phyloP scores from a whole-genome alignment of 2,329 filamentous ascomycete species.

The Penicillium sclerotiorum region DNA sequence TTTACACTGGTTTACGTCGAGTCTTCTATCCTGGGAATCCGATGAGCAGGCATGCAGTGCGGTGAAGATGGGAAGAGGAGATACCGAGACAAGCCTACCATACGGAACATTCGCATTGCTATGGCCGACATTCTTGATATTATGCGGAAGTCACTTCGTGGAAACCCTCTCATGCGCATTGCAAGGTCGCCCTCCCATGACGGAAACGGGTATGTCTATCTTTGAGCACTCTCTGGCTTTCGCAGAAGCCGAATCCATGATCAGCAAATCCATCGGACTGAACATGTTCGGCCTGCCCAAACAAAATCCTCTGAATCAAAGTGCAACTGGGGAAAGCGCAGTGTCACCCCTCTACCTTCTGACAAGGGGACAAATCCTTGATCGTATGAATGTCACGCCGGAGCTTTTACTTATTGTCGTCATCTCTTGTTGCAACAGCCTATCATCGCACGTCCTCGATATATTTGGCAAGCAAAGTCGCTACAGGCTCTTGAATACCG shows the following conservation, averaged over 20 bases:
- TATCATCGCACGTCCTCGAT: slow-evolving; percentile 81
- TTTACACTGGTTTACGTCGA: slow-evolving; percentile 72
- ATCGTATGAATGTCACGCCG: slow-evolving; percentile 81
- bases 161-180: slow-evolving; percentile 87
- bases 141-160: slow-evolving; percentile 77
- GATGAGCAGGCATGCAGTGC: slow-evolving; percentile 75
- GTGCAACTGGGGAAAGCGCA: slow-evolving; percentile 40
- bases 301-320: slow-evolving; percentile 45
- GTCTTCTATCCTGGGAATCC: slow-evolving; percentile 70
- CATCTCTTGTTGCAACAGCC: slow-evolving; percentile 84
- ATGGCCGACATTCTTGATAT: slow-evolving; percentile 54
- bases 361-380: slow-evolving; percentile 63
- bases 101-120: slow-evolving; percentile 73
- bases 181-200: slow-evolving; percentile 75
- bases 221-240: slow-evolving; percentile 97
- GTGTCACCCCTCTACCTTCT: slow-evolving; percentile 42
- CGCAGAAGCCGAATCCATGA: slow-evolving; percentile 88
- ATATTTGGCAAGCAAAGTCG: slow-evolving; percentile 77
- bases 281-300: slow-evolving; percentile 61
- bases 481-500: slow-evolving; percentile 83
- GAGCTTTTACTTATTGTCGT: slow-evolving; percentile 86
- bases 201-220: slow-evolving; percentile 92
- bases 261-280: slow-evolving; percentile 77
- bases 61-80: slow-evolving; percentile 77
- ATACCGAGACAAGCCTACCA: slow-evolving; percentile 44